phyloP scores from a whole-genome alignment of 2,329 filamentous ascomycete genomes.

The Epichloe scottii region DNA sequence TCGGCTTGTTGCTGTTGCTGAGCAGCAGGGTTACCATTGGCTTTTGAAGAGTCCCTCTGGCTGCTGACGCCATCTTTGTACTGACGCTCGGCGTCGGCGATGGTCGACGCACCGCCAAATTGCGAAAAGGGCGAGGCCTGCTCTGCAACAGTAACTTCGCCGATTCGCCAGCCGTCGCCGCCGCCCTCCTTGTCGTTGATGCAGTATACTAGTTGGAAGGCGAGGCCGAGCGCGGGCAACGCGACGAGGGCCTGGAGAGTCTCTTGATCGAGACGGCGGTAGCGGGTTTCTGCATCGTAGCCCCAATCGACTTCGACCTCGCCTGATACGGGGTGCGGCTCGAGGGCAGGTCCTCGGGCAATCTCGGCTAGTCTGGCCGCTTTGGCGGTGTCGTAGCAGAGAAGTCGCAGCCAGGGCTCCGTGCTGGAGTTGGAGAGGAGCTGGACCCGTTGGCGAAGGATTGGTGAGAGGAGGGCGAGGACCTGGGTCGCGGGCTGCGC shows the following conservation, averaged over 20 bases:
- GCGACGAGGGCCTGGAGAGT: slow-evolving; percentile 58
- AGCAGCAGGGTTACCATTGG: slow-evolving; percentile 8
- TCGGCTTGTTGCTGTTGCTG: neutral
- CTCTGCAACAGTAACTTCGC: slow-evolving; percentile 53
- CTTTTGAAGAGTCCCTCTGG: slow-evolving; percentile 8
- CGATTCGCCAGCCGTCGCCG: slow-evolving; percentile 56
- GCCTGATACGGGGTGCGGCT: slow-evolving; percentile 71
- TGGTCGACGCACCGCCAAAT: slow-evolving; percentile 37
- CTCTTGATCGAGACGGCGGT: slow-evolving; percentile 59
- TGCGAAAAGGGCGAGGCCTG: slow-evolving; percentile 41
- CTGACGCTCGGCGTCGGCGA: slow-evolving; percentile 49
- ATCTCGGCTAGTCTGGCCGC: slow-evolving; percentile 46
- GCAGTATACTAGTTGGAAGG: slow-evolving; percentile 59
- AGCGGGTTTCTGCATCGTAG: slow-evolving; percentile 49
- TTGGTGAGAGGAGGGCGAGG: slow-evolving; percentile 50
- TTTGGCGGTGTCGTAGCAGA: slow-evolving; percentile 53
- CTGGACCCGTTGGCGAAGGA: slow-evolving; percentile 52
- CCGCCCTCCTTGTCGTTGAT: slow-evolving; percentile 48
- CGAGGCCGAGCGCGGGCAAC: slow-evolving; percentile 47
- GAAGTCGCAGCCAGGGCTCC: slow-evolving; percentile 61
- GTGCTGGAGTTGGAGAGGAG: slow-evolving; percentile 46
- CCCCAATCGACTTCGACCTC: slow-evolving; percentile 66
- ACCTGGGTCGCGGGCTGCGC: slow-evolving; percentile 42
- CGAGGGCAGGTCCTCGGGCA: slow-evolving; percentile 49
- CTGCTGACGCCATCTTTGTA: slow-evolving; percentile 26